Base-by-base conservation (phyloP, 805 yeast species). In the Candida gorgasii region DNA sequence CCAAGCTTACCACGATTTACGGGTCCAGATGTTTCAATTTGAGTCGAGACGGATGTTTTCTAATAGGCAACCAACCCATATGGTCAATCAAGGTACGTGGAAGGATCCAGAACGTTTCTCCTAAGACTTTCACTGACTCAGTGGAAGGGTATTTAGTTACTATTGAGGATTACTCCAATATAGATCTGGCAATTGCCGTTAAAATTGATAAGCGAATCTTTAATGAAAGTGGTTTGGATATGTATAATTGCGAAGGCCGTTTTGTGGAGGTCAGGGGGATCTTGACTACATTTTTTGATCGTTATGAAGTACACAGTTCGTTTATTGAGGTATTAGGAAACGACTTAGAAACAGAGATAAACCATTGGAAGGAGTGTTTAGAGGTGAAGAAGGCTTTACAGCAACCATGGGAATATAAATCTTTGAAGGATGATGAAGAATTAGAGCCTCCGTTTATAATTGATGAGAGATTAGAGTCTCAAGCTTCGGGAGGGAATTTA, bases 161-260 rank as follows among this genome's bases (percentile, higher is more conserved):
- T n/a, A n/a, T 70, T 3, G 75, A 70, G 40, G 75, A 70, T 47
- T 57, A 46, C 15, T 67, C 72, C 11, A 63, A 66, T 2, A 39
- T 39, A 2, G 29, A 44, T 1, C 70, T 65, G 67, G 34, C 44
- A 3, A 54, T 69, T 5, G 41, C 43, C 5, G 65, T 59, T 8
- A 55, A 51, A 24, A 49, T 63, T 2, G 14, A 16, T 2, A 48
- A 47, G 13, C 9, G 39, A 0, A 13, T 24, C 13, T 59, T 50
- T 40, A 14, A 34, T 11, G 27, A 40, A 1, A 33, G 51, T 13
- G 57, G 61, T 5, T 40, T 58, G 17, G 26, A 36, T 8, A 34
- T 51, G 26, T 47, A 43, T 29, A 19, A 43, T 20, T 44, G 57
- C 29, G 59, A 55, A 36, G 67, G 65, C 1, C 46, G 41, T 22